phyloP scores from a whole-genome alignment of 768 basidiomycete genomes.

The Vishniacozyma victoriae region DNA sequence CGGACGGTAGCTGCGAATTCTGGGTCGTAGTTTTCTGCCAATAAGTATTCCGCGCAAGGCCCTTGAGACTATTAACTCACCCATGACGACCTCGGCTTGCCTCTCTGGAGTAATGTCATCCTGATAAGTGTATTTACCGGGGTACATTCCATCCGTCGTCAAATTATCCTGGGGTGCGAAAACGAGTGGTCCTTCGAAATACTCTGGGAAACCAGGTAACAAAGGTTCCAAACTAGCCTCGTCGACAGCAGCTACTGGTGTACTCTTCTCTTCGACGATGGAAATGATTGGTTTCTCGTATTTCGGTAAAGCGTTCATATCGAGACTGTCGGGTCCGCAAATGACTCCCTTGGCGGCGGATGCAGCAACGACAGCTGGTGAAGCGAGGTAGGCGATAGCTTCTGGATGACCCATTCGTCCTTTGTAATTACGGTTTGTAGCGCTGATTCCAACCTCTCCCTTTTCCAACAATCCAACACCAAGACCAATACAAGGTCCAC shows the following conservation, averaged over 20 bases:
- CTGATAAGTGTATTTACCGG: slow-evolving; percentile 98
- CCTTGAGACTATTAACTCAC: slow-evolving; percentile 25
- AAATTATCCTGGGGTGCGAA: slow-evolving; percentile 95
- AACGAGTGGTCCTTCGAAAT: slow-evolving; percentile 76
- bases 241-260: slow-evolving; percentile 40
- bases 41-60: slow-evolving; percentile 2
- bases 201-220: slow-evolving; percentile 71
- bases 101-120: slow-evolving; percentile 94
- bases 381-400: slow-evolving; percentile 90
- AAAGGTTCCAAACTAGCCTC: slow-evolving; percentile 71
- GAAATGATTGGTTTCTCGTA: slow-evolving; percentile 38
- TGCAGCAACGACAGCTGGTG: slow-evolving; percentile 94
- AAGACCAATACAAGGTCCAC: slow-evolving; percentile 96
- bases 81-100: slow-evolving; percentile 93
- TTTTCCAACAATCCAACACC: slow-evolving; percentile 89
- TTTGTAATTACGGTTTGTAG: slow-evolving; percentile 98
- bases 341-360: slow-evolving; percentile 90
- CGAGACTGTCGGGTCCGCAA: slow-evolving; percentile 67
- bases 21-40: slow-evolving; percentile 88
- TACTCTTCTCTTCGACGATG: slow-evolving; percentile 34
- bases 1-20: slow-evolving; percentile 69
- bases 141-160: slow-evolving; percentile 97
- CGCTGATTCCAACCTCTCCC: slow-evolving; percentile 91
- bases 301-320: slow-evolving; percentile 53
- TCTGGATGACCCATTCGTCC: slow-evolving; percentile 96